Conservation (phyloP, 2,329 filamentous ascomycete species). For the Thermothelomyces thermophilus region DNA sequence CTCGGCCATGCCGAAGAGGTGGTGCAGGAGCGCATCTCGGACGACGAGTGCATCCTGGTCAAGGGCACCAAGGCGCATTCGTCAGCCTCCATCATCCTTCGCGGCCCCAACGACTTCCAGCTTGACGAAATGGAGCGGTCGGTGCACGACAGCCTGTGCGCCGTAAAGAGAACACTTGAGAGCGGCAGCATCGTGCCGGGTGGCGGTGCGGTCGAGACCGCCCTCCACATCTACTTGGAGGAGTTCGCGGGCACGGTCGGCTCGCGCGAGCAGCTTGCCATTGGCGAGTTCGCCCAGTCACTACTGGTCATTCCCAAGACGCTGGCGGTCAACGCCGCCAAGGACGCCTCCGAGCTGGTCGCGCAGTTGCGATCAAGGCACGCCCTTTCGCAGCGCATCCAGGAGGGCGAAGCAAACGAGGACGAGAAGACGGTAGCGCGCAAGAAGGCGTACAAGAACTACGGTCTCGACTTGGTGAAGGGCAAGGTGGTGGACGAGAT, state of each 20-base stretch:
- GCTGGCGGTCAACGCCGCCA: constrained; percentile 91
- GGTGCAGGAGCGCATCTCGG: constrained; percentile 95
- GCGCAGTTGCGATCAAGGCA: constrained; percentile 92
- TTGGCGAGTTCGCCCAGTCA: constrained; percentile 93
- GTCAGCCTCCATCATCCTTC: constrained; percentile 91
- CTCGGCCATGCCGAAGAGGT: constrained; percentile 92
- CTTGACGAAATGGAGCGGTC: constrained; percentile 99
- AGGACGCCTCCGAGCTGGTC: constrained; percentile 90
- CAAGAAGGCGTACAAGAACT: constrained; percentile 98
- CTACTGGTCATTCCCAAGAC: constrained; percentile 95
- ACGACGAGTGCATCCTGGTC: constrained; percentile 95
- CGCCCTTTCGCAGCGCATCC: constrained; percentile 85
- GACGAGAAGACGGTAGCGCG: constrained; percentile 85
- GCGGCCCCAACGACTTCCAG: constrained; percentile 91
- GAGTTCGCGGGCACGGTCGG: constrained; percentile 97
- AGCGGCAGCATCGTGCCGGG: constrained; percentile 95
- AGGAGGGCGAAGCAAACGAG: constrained; percentile 75
- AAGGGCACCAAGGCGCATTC: constrained; percentile 93
- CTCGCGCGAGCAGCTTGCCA: constrained; percentile 93
- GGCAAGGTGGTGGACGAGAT: constrained; percentile 90
- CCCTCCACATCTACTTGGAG: constrained; percentile 96
- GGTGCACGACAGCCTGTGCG: constrained; percentile 91
- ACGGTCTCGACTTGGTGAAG: constrained; percentile 82
- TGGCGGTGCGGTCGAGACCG: constrained; percentile 96
- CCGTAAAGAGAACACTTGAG: constrained; percentile 94